Base-by-base conservation (phyloP, 257 asterid species). In the Coffea eugenioides region DNA sequence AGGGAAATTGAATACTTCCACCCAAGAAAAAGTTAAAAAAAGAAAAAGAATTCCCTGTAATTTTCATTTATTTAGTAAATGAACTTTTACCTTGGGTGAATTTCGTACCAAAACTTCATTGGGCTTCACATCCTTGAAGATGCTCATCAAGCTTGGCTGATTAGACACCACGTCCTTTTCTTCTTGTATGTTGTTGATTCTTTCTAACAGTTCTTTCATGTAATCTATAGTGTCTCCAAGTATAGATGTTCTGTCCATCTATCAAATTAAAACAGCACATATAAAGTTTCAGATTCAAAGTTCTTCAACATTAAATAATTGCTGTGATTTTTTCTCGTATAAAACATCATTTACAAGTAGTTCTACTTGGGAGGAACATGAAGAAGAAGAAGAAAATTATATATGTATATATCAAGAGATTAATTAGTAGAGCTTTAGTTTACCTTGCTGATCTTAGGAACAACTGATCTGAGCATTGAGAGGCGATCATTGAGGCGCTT, bases 401-500 rank as follows among this genome's bases (percentile, higher is more conserved):
- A 39, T 0, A 20, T 31, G 34, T 31, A 39, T 1, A 43, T 8
- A 0, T 46, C n/a, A 23, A 52, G 14, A 7, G 12, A 6, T 48
- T 48, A 48, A 2, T 52, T 31, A 31, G 34, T 1, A 31, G 34
- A 12, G 15, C 15, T 52, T 2, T 49, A 8, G 2, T 49, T 57
- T 2, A 90, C 98, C 97, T 92, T 94, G 94, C 91, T 94, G n/a
- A 94, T 92, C 84, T 92, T 94, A 73, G 98, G 98, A 51, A 94
- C 98, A 66, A 92, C 92, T 69, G 98, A 92, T 85, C 98, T 78
- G 83, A 94, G 95, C 97, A 91, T 89, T 9, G 94, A 89, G 54
- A 93, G 98, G 12, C 98, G 91, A 66, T 93, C 98, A 82, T 93
- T 93, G 61, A 93, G 87, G 34, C 95, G 88, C 83, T 93, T 90